phyloP scores from a whole-genome alignment of 179 eudicot genomes.

The Pouteria campechiana region DNA sequence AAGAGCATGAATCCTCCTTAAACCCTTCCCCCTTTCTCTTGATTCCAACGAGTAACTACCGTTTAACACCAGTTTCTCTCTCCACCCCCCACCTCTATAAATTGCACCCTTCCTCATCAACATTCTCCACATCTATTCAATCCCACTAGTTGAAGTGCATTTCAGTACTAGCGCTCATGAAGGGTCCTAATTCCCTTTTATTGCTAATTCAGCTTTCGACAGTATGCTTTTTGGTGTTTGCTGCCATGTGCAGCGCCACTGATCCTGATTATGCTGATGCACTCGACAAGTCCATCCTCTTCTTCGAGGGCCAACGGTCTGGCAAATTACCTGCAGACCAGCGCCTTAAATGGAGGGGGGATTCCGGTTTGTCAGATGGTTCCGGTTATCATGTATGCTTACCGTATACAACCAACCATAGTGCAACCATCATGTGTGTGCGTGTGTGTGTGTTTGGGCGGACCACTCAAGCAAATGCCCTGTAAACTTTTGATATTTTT shows the following conservation, averaged over 20 bases:
- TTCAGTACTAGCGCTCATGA: background rate
- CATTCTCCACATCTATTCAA: background rate
- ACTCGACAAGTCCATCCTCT: constrained; percentile 65
- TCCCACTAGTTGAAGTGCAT: constrained; percentile 5
- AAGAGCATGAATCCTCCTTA: too few relatives aligned
- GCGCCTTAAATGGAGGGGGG: constrained; percentile 75
- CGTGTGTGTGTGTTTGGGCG: too few relatives aligned
- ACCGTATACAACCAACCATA: background rate
- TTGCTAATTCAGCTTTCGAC: constrained; percentile 9
- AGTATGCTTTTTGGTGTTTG: constrained; percentile 1
- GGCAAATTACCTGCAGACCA: constrained; percentile 85
- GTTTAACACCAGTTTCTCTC: too few relatives aligned
- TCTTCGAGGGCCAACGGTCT: constrained; percentile 96
- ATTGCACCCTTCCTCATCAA: background rate
- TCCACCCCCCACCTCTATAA: constrained; percentile 14
- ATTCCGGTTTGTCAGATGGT: constrained; percentile 89
- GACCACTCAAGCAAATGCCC: too few relatives aligned
- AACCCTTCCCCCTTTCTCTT: too few relatives aligned
- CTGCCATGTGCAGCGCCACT: constrained; percentile 1
- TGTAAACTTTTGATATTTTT: too few relatives aligned
- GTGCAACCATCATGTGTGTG: background rate
- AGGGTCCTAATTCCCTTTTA: background rate
- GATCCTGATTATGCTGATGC: constrained; percentile 70
- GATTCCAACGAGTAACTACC: too few relatives aligned
- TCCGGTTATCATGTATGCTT: too few relatives aligned